These are phyloP conservation scores for Aspergillus aculeatinus DNA, from an alignment of 2,329 filamentous ascomycete genomes.

Conservation along the genomic window DNA sequence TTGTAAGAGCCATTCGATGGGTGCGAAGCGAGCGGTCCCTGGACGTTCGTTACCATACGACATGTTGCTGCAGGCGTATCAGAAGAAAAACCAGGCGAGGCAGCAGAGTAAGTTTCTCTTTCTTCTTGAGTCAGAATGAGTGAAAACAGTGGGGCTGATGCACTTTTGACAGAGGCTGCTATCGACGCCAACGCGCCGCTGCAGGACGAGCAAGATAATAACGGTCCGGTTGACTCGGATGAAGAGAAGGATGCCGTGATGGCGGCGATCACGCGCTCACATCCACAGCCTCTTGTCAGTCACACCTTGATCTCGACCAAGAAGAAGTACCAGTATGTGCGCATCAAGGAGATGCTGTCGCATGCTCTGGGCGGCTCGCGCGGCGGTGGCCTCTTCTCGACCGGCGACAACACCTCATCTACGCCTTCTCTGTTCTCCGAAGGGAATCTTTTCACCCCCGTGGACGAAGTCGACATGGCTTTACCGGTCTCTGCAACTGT, in stretches of 20 bases:
- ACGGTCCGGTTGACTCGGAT: conserved; percentile 84
- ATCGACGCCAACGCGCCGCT: conserved; percentile 91
- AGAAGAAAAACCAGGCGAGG: conserved; percentile 98
- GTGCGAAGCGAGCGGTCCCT: conserved; percentile 83
- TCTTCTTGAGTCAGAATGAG: conserved; percentile 9
- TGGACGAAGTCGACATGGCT: conserved; percentile 26
- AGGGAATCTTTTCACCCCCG: conserved; percentile 35
- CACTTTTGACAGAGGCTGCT: conserved; percentile 68
- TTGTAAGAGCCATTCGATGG: conserved; percentile 95
- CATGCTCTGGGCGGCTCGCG: conserved; percentile 56
- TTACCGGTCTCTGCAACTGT: conserved; percentile 22
- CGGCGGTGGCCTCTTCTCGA: conserved; percentile 48
- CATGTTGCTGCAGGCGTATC: conserved; percentile 82
- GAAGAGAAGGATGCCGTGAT: conserved; percentile 91
- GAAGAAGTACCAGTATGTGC: conserved; percentile 60
- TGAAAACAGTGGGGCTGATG: conserved; percentile 9
- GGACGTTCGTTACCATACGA: conserved; percentile 87
- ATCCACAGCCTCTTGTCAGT: conserved; percentile 73
- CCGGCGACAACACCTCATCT: conserved; percentile 28
- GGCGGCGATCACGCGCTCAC: conserved; percentile 71
- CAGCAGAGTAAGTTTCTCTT: conserved; percentile 72
- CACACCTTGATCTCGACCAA: conserved; percentile 54
- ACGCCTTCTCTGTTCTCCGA: conserved; percentile 26
- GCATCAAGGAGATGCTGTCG: conserved; percentile 63
- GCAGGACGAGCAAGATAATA: conserved; percentile 79